Conservation (phyloP, 768 basidiomycete species). For the Tephrocybe sp. region DNA sequence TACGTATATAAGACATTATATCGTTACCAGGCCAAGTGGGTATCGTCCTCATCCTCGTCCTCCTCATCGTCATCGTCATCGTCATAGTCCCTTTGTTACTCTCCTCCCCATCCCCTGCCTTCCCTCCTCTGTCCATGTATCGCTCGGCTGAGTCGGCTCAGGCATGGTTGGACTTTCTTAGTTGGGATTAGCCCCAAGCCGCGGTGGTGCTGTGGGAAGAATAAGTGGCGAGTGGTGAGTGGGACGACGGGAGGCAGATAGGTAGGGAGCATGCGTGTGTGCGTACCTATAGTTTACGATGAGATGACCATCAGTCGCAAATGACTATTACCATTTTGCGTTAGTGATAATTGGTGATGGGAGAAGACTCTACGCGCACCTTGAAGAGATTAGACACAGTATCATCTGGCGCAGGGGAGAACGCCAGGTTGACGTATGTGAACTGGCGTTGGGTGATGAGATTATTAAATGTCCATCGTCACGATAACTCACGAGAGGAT, state of each 20-base stretch:
- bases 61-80: no score
- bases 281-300: slow-evolving; percentile 87
- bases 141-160: no score
- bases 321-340: no score
- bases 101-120: no score
- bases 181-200: slow-evolving; percentile 40
- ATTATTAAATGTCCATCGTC: not conserved
- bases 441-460: slow-evolving; percentile 19
- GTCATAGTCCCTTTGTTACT: no score
- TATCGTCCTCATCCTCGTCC: no score
- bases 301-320: slow-evolving; percentile 83
- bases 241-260: not conserved
- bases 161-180: not conserved
- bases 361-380: slow-evolving; percentile 29
- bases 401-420: slow-evolving; percentile 82
- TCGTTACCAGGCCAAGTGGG: no score
- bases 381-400: slow-evolving; percentile 77
- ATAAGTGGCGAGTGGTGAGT: not conserved
- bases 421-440: slow-evolving; percentile 56
- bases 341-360: not conserved
- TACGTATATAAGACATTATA: no score
- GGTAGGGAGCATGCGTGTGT: no score
- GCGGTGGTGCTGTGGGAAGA: slow-evolving; percentile 34
- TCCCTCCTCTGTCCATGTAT: no score
- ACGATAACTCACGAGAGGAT: slow-evolving; percentile 68